Evolutionary conservation across 257 asterid genomes (phyloP), one percentile per base, ranked within the genome.

Genomic region (Rehmannia glutinosa): DNA sequence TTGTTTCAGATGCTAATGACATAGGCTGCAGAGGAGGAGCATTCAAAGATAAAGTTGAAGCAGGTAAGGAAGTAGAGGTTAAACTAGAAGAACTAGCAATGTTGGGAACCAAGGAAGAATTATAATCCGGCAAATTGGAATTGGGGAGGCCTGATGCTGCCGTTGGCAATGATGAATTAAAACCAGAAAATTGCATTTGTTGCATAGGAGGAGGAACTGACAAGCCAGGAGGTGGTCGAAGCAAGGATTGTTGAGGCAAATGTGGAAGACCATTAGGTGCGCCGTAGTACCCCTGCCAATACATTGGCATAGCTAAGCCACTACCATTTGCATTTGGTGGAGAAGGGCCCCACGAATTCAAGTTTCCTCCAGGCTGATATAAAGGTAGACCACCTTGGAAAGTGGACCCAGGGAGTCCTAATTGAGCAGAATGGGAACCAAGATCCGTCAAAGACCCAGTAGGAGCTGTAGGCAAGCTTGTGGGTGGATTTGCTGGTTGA

Each of bases 201-300:
- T 82, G 97, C 95, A 93, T 76, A 60, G 94, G 39, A 49, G 95
- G 91, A 45, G 96, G 87, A 59, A 89, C 74, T 25, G 89, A 68
- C 72, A 90, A 50, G 47, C 93, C 96, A 11, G 88, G 81, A 72
- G 99, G 96, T 20, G 99, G 96, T 43, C 91, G 82, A 55, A 88
- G 89, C 75, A 94, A 72, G 67, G 96, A 56, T 63, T 88, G 99
- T 38, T 84, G 96, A 65, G 89, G 90, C 46, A 90, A 57, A 38
- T 90, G 99, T 25, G 96, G 92, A 9, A 88, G 64, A 47, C 85
- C 96, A 68, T 76, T 85, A 53, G 99, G 97, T 6, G 95, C 9
- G 6, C 97, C 97, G 78, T 91, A 94, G 74, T 54, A 91, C 43
- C 97, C 96, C 66, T 82, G 97, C 96, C 96, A 94, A 79, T 94